phyloP scores from a whole-genome alignment of 2,329 filamentous ascomycete species.

The Verticillium klebahnii region DNA sequence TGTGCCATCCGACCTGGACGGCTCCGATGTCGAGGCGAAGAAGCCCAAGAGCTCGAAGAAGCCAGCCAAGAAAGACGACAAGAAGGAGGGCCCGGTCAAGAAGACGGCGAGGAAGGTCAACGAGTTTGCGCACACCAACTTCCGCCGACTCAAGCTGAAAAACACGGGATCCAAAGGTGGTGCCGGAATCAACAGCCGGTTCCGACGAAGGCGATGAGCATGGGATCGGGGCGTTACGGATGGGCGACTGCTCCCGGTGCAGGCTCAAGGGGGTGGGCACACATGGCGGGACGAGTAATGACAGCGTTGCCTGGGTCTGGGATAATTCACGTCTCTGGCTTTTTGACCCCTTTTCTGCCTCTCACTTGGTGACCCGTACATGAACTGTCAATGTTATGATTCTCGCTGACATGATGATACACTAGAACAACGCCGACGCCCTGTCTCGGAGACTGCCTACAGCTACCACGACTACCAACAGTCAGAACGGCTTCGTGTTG shows the following conservation, averaged over 20 bases:
- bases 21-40: slow-evolving; percentile 23
- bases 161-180: slow-evolving; percentile 61
- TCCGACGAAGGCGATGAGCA: slow-evolving; percentile 43
- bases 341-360: no score
- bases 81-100: slow-evolving; percentile 40
- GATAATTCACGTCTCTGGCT: neutral
- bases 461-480: neutral
- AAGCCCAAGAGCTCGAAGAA: slow-evolving; percentile 21
- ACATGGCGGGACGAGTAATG: neutral
- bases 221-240: neutral
- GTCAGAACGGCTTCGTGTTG: neutral
- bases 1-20: slow-evolving; percentile 26
- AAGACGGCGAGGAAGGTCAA: slow-evolving; percentile 57
- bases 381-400: no score
- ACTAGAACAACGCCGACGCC: neutral
- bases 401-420: no score
- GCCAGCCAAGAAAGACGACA: slow-evolving; percentile 16
- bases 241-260: neutral
- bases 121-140: slow-evolving; percentile 61
- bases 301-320: neutral
- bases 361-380: no score
- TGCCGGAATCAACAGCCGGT: slow-evolving; percentile 51
- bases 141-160: slow-evolving; percentile 59
- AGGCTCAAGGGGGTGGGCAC: neutral
- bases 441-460: neutral